Percentiles rank a stretch among this genome's conserved stretches.
Conservation (phyloP, 805 yeast genomes). For the Metschnikowia continentalis region DNA sequence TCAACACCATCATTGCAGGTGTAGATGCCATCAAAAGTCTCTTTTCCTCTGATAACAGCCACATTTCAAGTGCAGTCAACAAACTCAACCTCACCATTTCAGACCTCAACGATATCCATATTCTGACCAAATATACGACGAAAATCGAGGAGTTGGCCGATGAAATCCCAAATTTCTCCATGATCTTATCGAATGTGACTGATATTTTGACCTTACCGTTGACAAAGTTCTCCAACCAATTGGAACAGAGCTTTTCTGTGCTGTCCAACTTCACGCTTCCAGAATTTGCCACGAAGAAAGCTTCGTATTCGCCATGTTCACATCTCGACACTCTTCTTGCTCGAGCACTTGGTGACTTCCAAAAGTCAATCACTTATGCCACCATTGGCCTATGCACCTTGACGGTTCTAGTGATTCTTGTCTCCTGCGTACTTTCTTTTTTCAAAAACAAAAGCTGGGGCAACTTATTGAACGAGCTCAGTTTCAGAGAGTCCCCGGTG, state of each 20-base stretch:
- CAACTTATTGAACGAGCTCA: neutral
- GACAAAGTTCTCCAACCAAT: neutral
- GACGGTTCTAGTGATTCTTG: constrained; percentile 3
- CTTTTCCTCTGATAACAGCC: constrained; percentile 37
- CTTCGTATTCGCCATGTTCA: neutral
- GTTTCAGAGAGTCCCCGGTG: constrained; percentile 4
- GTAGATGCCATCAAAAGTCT: constrained; percentile 48
- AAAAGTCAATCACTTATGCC: neutral
- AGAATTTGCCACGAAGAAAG: neutral
- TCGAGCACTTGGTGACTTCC: neutral
- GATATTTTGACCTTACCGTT: constrained; percentile 35
- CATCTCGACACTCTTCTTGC: neutral
- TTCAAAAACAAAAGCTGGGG: constrained; percentile 1
- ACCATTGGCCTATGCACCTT: constrained; percentile 6
- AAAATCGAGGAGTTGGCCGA: constrained; percentile 49
- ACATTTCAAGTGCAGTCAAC: constrained; percentile 45
- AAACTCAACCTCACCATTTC: constrained; percentile 36
- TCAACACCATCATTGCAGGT: constrained; percentile 53
- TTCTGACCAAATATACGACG: constrained; percentile 61
- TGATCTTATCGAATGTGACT: constrained; percentile 57
- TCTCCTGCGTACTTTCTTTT: constrained; percentile 5
- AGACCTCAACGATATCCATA: constrained; percentile 41
- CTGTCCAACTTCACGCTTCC: neutral
- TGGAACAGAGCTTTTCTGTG: neutral
- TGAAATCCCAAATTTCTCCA: constrained; percentile 61